A percentile compares a stretch with the other conserved stretches of the same genome.
Conservation (phyloP, 768 basidiomycete species). For the Serendipita vermifera region DNA sequence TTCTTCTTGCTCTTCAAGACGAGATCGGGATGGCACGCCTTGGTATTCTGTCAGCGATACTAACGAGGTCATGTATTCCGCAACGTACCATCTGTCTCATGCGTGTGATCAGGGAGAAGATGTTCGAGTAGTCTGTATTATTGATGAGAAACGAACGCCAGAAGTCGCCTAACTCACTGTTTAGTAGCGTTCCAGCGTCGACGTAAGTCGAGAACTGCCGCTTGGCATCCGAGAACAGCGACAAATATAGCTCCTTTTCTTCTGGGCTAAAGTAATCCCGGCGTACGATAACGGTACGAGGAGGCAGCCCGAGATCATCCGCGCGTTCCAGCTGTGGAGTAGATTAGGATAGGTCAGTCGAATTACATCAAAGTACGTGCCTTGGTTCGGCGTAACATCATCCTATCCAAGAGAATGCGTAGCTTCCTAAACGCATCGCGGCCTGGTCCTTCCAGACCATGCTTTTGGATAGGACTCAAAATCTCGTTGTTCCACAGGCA, state of each 20-base stretch:
- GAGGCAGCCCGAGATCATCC: conserved; percentile 91
- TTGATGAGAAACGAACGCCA: conserved; percentile 10
- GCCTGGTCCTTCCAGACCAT: conserved; percentile 73
- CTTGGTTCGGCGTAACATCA: conserved; percentile 93
- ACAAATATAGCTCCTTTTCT: conserved; percentile 89
- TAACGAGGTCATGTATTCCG: too few relatives aligned
- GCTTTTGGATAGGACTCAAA: conserved; percentile 86
- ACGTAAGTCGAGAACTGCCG: conserved; percentile 84
- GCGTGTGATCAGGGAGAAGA: conserved; percentile 79
- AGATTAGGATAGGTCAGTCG: conserved; percentile 16
- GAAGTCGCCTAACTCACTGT: conserved; percentile 46
- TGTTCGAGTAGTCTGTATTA: conserved; percentile 71
- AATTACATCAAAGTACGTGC: conserved; percentile 26
- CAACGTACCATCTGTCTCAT: conserved; percentile 88
- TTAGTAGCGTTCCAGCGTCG: conserved; percentile 77
- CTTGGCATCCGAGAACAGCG: conserved; percentile 85
- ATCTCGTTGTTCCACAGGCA: conserved; percentile 98
- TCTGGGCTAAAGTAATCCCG: conserved; percentile 91
- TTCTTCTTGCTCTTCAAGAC: conserved; percentile 81
- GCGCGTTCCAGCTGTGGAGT: conserved; percentile 70
- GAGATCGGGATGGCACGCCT: conserved; percentile 54
- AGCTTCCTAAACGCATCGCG: conserved; percentile 82
- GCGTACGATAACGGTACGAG: conserved; percentile 77
- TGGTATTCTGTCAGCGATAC: too few relatives aligned
- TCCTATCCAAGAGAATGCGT: conserved; percentile 72